phyloP scores from a whole-genome alignment of 2,329 filamentous ascomycete genomes.

The Penicillium expansum region DNA sequence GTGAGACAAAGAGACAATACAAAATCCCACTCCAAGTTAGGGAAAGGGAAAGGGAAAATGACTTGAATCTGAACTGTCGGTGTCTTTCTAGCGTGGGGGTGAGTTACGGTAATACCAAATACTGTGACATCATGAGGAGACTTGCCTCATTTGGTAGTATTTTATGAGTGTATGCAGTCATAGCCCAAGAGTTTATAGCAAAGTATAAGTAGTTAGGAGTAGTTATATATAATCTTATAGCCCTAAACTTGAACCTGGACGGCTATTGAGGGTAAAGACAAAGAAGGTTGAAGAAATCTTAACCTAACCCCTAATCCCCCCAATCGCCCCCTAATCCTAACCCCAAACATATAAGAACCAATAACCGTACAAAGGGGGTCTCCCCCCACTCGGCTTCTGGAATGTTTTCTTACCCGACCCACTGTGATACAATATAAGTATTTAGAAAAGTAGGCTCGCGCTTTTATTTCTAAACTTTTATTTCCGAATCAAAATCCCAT shows the following conservation, averaged over 20 bases:
- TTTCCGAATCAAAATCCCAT: background rate
- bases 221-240: background rate
- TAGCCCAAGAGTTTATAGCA: background rate
- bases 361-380: background rate
- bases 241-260: background rate
- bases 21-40: background rate
- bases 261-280: background rate
- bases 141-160: background rate
- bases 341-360: background rate
- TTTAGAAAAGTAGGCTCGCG: slow-evolving; percentile 22
- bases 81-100: slow-evolving; percentile 10
- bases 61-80: background rate
- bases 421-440: slow-evolving; percentile 29
- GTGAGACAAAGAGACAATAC: background rate
- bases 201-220: background rate
- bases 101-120: background rate
- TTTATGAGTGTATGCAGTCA: background rate
- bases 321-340: too few relatives aligned
- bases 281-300: background rate
- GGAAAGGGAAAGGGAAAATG: background rate
- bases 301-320: background rate
- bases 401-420: slow-evolving; percentile 22
- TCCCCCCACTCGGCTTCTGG: slow-evolving; percentile 31
- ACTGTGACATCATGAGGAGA: slow-evolving; percentile 5
- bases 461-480: slow-evolving; percentile 1